Base-by-base conservation (phyloP, 179 eudicot species). In the Beta corolliflora region DNA sequence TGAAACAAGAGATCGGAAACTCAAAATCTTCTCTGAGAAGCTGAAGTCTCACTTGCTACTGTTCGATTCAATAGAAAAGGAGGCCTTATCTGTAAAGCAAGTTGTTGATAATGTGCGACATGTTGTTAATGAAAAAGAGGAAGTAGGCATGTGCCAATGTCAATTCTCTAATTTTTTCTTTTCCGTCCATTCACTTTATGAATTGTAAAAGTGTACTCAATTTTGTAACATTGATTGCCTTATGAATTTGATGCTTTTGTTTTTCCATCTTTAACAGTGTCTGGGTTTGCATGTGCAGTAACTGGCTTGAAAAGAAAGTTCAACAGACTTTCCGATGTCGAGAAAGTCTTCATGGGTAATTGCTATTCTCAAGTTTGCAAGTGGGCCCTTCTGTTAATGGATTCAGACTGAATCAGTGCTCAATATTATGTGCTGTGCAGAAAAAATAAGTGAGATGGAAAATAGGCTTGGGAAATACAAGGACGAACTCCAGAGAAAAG, bases 271-370 rank as follows among this genome's bases (percentile, higher is more conserved):
- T 45, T 68, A 16, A 56, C 71, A 4, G 31, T 14, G 9, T 10
- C 70, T 52, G 60, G 77, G 79, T 81, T 76, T 55, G 21, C 67
- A 8, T 85, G 79, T 84, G 83, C 90, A 90, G 94, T 87, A 81
- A 78, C 83, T 80, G 82, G 88, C 78, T 86, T 91, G 75, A 86
- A 84, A 88, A 83, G 86, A 75, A 88, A 88, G 86, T 81, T 91
- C 58, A 88, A 86, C 44, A 81, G 81, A 73, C 77, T 90, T 79
- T 83, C 86, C 55, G 84, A 82, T 52, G 85, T 83, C 44, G 92
- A 89, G 83, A 82, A 81, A 78, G 48, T 85, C 69, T 88, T 90
- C 72, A 73, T 85, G 45, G 92, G 94, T 90, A 82, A 88, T 78
- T 69, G 71, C 82, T 69, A 15, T 74, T 69, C 80, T 75, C 82